Evolutionary conservation across 2,329 filamentous ascomycete species (phyloP).

Genomic region (Cadophora malorum): DNA sequence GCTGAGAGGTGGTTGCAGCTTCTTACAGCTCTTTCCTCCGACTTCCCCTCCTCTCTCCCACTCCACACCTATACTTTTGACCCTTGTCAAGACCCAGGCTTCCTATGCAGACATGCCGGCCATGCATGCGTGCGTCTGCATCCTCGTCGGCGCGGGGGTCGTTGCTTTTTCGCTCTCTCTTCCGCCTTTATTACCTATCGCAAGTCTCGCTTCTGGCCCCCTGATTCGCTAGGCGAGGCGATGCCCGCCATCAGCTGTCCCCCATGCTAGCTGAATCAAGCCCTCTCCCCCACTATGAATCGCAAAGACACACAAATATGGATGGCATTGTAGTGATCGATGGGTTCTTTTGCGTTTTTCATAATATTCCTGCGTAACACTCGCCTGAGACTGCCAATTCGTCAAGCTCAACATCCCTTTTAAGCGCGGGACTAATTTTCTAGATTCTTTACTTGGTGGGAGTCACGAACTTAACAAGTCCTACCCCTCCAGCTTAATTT

Average conservation of each 20-base stretch:
- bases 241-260: constrained; percentile 2
- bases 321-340: background rate
- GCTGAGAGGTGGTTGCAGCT: background rate
- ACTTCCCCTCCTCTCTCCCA: background rate
- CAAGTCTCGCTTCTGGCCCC: background rate
- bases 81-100: too few species aligned
- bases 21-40: background rate
- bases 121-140: background rate
- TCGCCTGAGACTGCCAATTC: background rate
- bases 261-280: background rate
- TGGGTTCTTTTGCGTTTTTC: background rate
- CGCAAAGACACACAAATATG: background rate
- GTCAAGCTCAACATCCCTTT: background rate
- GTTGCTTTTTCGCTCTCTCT: constrained; percentile 17
- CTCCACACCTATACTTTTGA: too few species aligned
- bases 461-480: background rate
- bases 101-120: background rate
- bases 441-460: background rate
- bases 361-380: constrained; percentile 2
- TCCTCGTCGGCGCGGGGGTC: constrained; percentile 18
- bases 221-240: constrained; percentile 12
- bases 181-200: constrained; percentile 3
- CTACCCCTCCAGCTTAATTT: background rate
- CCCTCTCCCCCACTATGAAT: background rate
- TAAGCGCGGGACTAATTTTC: background rate